These are phyloP conservation scores for Telopea speciosissima DNA, from an alignment of 177 flowering plant species.

Conservation along the genomic window DNA sequence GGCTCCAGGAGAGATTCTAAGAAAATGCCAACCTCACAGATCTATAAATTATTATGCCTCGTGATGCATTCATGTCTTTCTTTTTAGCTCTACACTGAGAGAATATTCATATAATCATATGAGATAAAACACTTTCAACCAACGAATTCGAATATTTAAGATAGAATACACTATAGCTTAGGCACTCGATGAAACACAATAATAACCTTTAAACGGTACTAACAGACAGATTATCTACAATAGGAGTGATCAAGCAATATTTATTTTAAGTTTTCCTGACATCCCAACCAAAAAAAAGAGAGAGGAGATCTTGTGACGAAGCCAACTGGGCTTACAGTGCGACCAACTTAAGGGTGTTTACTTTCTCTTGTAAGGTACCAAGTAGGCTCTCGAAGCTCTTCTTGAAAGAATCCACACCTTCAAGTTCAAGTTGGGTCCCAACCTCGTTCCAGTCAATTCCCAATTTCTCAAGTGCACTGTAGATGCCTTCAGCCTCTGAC, in stretches of 20 bases:
- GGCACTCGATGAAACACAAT: no score
- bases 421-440: constrained; percentile 79
- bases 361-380: constrained; percentile 81
- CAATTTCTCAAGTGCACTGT: constrained; percentile 85
- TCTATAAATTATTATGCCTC: no score
- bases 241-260: constrained; percentile 11
- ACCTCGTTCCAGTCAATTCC: constrained; percentile 88
- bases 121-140: no score
- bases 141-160: no score
- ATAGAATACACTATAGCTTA: no score
- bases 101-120: no score
- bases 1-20: no score
- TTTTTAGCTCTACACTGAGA: no score
- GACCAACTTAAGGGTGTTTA: constrained; percentile 66
- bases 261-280: constrained; percentile 8
- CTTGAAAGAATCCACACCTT: constrained; percentile 94
- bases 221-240: constrained; percentile 9
- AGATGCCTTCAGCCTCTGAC: constrained; percentile 89
- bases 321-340: constrained; percentile 31
- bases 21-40: no score
- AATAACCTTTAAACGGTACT: not conserved
- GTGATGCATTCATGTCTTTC: no score
- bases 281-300: no score
- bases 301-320: not conserved
- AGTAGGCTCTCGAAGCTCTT: constrained; percentile 95